phyloP scores from a whole-genome alignment of 2,329 filamentous ascomycete species.

The Colletotrichum sp. region DNA sequence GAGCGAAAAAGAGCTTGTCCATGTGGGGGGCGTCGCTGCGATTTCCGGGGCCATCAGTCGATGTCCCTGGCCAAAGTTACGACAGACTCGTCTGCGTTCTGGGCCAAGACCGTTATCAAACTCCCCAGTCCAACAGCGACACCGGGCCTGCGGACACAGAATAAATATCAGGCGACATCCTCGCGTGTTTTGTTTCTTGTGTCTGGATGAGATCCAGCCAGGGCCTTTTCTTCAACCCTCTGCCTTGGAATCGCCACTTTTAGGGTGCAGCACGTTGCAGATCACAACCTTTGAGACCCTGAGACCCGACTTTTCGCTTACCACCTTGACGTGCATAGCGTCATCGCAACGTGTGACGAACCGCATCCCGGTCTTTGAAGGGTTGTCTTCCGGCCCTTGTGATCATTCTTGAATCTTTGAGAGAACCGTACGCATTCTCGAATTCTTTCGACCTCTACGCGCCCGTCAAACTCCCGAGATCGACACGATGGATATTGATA shows the following conservation, averaged over 20 bases:
- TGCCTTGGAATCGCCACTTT: conserved; percentile 15
- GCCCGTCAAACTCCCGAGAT: background rate
- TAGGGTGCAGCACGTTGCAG: background rate
- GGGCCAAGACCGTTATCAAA: background rate
- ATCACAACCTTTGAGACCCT: conserved; percentile 5
- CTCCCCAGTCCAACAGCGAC: conserved; percentile 3
- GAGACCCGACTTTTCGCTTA: background rate
- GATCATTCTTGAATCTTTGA: background rate
- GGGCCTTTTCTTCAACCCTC: background rate
- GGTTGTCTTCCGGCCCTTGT: background rate
- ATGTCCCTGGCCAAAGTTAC: background rate
- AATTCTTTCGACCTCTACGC: background rate
- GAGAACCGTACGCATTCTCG: background rate
- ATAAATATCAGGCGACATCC: conserved; percentile 15
- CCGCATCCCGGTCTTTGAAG: background rate
- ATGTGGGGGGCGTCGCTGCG: conserved; percentile 8
- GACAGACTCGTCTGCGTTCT: background rate
- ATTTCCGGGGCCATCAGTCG: conserved; percentile 12
- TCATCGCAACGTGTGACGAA: conserved; percentile 8
- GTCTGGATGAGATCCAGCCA: background rate
- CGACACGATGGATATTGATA: conserved; percentile 9
- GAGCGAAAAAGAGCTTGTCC: conserved; percentile 1
- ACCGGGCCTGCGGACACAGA: background rate
- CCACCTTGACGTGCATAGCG: conserved; percentile 9
- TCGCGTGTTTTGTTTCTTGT: background rate